Evolutionary conservation across 2,329 filamentous ascomycete species (phyloP).

Genomic region (Colletotrichum sp.): DNA sequence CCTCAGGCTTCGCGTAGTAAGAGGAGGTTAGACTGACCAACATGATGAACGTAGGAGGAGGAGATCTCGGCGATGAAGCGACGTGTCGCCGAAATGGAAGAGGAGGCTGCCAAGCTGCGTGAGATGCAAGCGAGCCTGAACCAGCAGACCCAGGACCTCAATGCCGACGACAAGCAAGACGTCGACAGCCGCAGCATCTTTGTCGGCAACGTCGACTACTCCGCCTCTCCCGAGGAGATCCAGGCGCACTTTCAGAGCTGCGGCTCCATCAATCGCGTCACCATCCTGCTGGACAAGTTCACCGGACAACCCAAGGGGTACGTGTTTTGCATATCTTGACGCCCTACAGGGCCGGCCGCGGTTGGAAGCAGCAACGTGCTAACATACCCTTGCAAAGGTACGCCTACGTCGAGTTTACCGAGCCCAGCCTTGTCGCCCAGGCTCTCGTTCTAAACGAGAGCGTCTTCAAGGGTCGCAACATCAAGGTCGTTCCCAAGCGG

Average conservation of each 20-base stretch:
- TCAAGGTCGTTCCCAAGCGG: slow-evolving; percentile 94
- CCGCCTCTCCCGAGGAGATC: slow-evolving; percentile 94
- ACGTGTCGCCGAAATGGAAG: slow-evolving; percentile 88
- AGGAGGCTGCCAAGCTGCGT: slow-evolving; percentile 82
- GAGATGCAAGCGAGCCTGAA: slow-evolving; percentile 89
- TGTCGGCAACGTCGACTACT: slow-evolving; percentile 98
- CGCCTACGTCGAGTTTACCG: slow-evolving; percentile 97
- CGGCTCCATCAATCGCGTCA: slow-evolving; percentile 96
- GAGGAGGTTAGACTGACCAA: slow-evolving; percentile 22
- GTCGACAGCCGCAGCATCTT: slow-evolving; percentile 96
- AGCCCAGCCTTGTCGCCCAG: slow-evolving; percentile 90
- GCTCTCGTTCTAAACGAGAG: slow-evolving; percentile 96
- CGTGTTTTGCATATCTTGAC: slow-evolving; percentile 35
- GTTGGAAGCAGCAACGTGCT: background rate
- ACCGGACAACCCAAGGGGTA: slow-evolving; percentile 99
- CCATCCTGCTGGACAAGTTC: slow-evolving; percentile 97
- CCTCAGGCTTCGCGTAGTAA: slow-evolving; percentile 18
- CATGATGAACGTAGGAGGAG: slow-evolving; percentile 62
- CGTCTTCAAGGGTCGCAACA: slow-evolving; percentile 89
- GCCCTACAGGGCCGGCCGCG: background rate
- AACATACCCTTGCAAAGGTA: slow-evolving; percentile 64
- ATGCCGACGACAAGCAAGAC: slow-evolving; percentile 81
- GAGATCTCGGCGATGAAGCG: slow-evolving; percentile 89
- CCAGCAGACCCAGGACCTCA: slow-evolving; percentile 79
- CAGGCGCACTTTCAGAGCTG: slow-evolving; percentile 98